Conservation (phyloP, 371 early-diverging fungal genomes). For the Sporodiniella umbellata region DNA sequence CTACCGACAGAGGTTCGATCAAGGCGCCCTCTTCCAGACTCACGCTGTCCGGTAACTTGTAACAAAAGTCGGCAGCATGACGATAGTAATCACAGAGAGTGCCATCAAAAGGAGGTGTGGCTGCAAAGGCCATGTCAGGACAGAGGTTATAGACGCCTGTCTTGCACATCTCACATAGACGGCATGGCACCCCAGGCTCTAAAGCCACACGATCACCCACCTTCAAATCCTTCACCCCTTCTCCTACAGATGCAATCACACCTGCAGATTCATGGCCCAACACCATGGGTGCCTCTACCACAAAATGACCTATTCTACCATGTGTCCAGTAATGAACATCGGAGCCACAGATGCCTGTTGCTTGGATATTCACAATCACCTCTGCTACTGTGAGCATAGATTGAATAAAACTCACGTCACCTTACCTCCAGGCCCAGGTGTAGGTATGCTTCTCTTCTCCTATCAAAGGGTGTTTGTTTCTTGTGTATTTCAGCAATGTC, state of each 20-base stretch:
- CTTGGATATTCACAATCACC: conserved; percentile 46
- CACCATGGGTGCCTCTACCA: conserved; percentile 57
- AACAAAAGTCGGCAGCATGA: conserved; percentile 52
- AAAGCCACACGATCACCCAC: conserved; percentile 72
- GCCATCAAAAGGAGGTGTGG: conserved; percentile 54
- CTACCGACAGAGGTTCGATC: conserved; percentile 45
- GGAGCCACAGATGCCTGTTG: conserved; percentile 50
- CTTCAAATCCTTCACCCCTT: conserved; percentile 45
- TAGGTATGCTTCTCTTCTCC: conserved; percentile 19
- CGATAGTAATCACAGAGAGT: conserved; percentile 46
- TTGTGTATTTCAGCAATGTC: background rate
- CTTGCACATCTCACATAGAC: conserved; percentile 55
- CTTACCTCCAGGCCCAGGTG: conserved; percentile 18
- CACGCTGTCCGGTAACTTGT: conserved; percentile 51
- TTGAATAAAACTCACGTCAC: background rate
- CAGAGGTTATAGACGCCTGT: conserved; percentile 50
- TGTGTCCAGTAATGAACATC: conserved; percentile 53
- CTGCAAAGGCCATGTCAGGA: conserved; percentile 46
- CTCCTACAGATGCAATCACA: conserved; percentile 56
- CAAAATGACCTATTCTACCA: conserved; percentile 45
- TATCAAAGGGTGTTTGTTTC: background rate
- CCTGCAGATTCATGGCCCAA: conserved; percentile 82
- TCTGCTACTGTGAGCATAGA: conserved; percentile 12
- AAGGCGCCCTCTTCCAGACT: conserved; percentile 58
- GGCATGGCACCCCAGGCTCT: conserved; percentile 67